Evolutionary conservation across 257 asterid genomes (phyloP), one percentile per base, ranked within the genome.

Genomic region (Lavandula angustifolia): DNA sequence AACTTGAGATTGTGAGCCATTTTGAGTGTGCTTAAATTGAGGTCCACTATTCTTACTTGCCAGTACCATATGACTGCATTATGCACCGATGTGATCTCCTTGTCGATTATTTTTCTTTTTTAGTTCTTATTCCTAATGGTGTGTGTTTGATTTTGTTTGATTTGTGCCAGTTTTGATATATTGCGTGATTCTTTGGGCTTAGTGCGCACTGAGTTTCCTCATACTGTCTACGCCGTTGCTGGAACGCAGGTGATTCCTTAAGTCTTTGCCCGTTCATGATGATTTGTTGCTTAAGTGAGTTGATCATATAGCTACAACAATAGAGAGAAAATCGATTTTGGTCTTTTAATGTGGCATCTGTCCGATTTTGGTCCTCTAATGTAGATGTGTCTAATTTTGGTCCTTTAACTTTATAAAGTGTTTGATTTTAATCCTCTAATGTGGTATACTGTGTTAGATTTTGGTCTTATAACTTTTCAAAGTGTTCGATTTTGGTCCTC

Each of bases 171-270:
- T 71, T 94, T 90, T 63, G 99, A 94, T 79, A 79, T 94, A 67
- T 46, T 90, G 68, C 95, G 82, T 0, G 99, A 94, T 75, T 79
- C 94, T 0, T 76, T 94, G 76, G 97, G 97, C 53, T 58, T 94
- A 77, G 88, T 87, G 67, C 94, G 99, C 42, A 81, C 96, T 0
- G 95, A 87, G 67, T 92, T 92, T 68, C 96, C 99, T 5, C 97
- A 92, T 68, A 81, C 96, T 1, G 77, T 81, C 6, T 94, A 84
- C 60, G 85, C 95, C 9, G 76, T 90, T 44, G 86, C 97, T 6
- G 99, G 99, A 66, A 90, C 99, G 11, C 99, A 94, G 84, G 98
- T 92, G 61, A 81, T 76, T 27, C 43, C 37, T 33, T 35, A 68
- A 68, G 13, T 54, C 4, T 42, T 52, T 73, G 37, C 54, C 27